Base-by-base conservation (phyloP, 441 rosid genomes). In the Syzygium malaccense region DNA sequence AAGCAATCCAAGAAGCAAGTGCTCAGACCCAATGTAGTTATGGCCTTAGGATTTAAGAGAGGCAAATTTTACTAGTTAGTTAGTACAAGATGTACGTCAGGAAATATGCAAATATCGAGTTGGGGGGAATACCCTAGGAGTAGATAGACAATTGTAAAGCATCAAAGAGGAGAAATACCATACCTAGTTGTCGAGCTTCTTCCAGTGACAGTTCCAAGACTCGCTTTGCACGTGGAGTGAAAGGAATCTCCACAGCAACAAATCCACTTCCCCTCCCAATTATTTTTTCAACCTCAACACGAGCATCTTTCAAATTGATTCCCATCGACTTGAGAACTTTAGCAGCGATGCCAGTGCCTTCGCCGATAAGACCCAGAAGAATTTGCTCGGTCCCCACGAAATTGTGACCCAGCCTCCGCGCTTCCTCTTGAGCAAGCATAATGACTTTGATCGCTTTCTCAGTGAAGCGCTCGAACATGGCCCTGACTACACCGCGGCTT, bases 381-480 rank as follows among this genome's bases (percentile, higher is more conserved):
- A 98, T 96, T 87, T 97, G 99, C 91, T 98, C 99, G 2, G 99
- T 98, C 85, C 99, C 99, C 87, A 98, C 99, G 93, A 97, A 97
- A 91, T 97, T 98, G 92, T 98, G 99, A 83, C 99, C 99, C 87
- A 98, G 98, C 85, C 99, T 94, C 88, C 98, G 93, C 37, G 99
- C 99, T 93, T 98, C 99, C 94, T 98, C 99, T 91, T 98, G 99
- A 75, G 99, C 94, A 91, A 96, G 97, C 99, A 97, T 96, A 57
- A 98, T 98, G 32, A 97, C 99, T 94, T 98, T 97, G 87, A 98
- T 98, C 80, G 99, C 97, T 90, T 98, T 97, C 91, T 98, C 99
- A 0, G 99, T 97, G 91, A 98, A 98, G 55, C 99, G 95, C 93
- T 98, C 99, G 90, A 97, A 97, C 99, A 98, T 97, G 53, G 99